A percentile compares a stretch with the other conserved stretches of the same genome.
phyloP scores from a whole-genome alignment of 441 rosid genomes.

The Jatropha podagrica region DNA sequence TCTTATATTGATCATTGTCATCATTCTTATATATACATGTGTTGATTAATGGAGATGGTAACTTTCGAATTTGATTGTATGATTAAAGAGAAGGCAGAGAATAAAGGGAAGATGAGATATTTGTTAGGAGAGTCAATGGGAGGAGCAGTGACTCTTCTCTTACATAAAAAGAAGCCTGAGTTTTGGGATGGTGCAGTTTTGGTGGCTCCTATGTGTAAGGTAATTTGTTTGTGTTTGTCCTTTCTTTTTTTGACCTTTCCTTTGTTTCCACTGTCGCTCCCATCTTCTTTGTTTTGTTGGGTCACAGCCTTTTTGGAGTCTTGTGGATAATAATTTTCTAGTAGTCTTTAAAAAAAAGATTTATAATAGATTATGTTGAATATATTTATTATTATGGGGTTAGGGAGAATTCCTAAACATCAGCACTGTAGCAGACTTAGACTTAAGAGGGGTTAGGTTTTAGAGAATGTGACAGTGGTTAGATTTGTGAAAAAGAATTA shows the following conservation, averaged over 20 bases:
- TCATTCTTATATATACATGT: too few species aligned
- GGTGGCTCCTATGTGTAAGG: constrained; percentile 95
- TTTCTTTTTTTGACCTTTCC: neutral
- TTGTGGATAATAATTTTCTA: too few species aligned
- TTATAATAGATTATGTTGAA: too few species aligned
- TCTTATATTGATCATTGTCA: neutral
- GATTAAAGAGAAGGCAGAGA: constrained; percentile 50
- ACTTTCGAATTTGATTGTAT: neutral
- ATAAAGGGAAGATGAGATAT: constrained; percentile 63
- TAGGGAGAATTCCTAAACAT: too few species aligned
- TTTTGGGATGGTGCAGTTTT: constrained; percentile 87
- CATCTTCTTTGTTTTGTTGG: neutral
- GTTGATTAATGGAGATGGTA: too few species aligned
- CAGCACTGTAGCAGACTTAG: too few species aligned
- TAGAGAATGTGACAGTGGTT: too few species aligned
- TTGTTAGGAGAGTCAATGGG: constrained; percentile 92
- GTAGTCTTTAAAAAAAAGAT: too few species aligned
- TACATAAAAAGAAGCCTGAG: constrained; percentile 59
- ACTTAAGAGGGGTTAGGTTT: too few species aligned
- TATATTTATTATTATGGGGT: too few species aligned
- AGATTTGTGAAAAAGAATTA: too few species aligned
- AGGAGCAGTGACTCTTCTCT: constrained; percentile 64
- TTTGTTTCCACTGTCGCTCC: neutral
- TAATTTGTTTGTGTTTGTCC: constrained; percentile 25
- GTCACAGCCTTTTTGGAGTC: too few species aligned